Base-by-base conservation (phyloP, 768 basidiomycete species). In the Megacollybia marginata region DNA sequence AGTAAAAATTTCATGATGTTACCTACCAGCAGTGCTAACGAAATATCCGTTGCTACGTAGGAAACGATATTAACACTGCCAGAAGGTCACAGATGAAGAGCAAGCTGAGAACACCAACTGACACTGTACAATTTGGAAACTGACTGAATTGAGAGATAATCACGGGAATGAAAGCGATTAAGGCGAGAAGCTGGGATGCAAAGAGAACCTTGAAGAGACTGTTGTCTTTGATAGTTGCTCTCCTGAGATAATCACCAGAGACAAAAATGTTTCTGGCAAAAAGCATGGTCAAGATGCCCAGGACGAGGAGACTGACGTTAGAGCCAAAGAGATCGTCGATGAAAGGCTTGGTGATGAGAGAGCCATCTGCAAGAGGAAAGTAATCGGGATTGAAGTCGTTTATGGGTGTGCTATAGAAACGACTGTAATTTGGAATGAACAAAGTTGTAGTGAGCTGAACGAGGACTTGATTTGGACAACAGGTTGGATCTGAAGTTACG, bases 161-260 rank as follows among this genome's bases (percentile, higher is more conserved):
- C 18, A 74, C 53, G 16, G 73, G 66, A 15, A 75, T 53, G 46
- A 75, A 61, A 33, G 70, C 68, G 33, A 72, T 51, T 1, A 74
- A 70, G 1, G 76, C 77, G 11, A 82, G 59, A 2, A 79, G 49
- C 59, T 84, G 82, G 58, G 80, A 82, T 44, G 67, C 55, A 48
- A 79, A 68, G 19, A 85, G 64, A 33, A 76, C 58, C 57, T 79
- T 78, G 54, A 85, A 79, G n/a, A 85, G 70, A 0, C 58, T 65
- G 58, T 78, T 83, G 58, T 73, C 74, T 63, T 79, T 80, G 36
- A 82, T 70, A 56, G 67, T 76, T n/a, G 72, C 74, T 33, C 75
- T 65, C 33, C 76, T 69, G 28, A 83, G 58, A 60, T 80, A 85
- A 51, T 71, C 68, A 36, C 69, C 65, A 12, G 77, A 73, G 35